Base-by-base conservation (phyloP, 805 yeast genomes). In the Dipodascopsis uninucleata region DNA sequence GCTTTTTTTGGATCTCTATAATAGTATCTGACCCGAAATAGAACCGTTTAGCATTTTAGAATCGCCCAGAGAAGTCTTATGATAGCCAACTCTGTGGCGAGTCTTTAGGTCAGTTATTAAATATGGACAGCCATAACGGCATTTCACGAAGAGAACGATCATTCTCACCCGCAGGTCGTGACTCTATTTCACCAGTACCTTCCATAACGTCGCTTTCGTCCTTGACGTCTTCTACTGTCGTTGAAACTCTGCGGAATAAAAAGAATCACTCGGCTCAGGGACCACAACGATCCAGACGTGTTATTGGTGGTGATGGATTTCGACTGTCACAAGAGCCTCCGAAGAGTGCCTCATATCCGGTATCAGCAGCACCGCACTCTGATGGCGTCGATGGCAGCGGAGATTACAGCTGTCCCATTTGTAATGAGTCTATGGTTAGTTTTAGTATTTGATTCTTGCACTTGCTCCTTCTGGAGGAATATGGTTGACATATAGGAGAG, bases 351-450 rank as follows among this genome's bases (percentile, higher is more conserved):
- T n/a, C n/a, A n/a, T n/a, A n/a, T n/a, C n/a, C n/a, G n/a, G n/a
- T n/a, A n/a, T n/a, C n/a, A n/a, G n/a, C n/a, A n/a, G n/a, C n/a
- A n/a, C n/a, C n/a, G n/a, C n/a, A n/a, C n/a, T n/a, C n/a, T 28
- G 9, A n/a, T 17, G 7, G n/a, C 39, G 28, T 6, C 31, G n/a
- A n/a, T 31, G 14, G 28, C 28, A 10, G 20, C 37, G 35, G 31
- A 6, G 8, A 6, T 16, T 16, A 10, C 43, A 12, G 35, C 14
- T 86, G 95, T 57, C 95, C 95, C 1, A 80, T 86, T 1, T 86
- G 95, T 58, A 63, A 68, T 10, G 82, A 78, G 46, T 38, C 62
- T 1, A 78, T 82, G 81, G 63, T 76, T 5, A n/a, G n/a, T n/a
- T n/a, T n/a, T n/a, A n/a, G n/a, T n/a, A n/a, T n/a, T n/a, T n/a